Evolutionary conservation across 257 asterid species (phyloP), one percentile per base, ranked within the genome.

Genomic region (Prunella vulgaris): DNA sequence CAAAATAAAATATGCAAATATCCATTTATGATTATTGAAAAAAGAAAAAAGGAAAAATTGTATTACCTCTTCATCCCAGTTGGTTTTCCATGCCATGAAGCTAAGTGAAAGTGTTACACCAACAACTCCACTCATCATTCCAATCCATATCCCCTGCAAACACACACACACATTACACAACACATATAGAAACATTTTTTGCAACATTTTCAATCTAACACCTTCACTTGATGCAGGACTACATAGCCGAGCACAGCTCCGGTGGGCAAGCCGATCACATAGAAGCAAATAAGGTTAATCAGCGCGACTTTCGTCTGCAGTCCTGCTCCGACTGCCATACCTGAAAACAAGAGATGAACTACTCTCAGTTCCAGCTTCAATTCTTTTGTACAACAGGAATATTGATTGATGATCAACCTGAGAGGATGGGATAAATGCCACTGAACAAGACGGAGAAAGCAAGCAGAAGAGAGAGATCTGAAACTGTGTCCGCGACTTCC

Each of bases 41-140:
- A 4, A 28, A 4, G 5, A 28, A 28, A 28, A 28, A 28, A 3
- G 3, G 33, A 6, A 6, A 28, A 3, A 5, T 5, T 32, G 7
- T 32, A 2, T 51, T 76, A 86, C 95, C 89, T 86, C 87, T 61
- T 53, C 42, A 74, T 92, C 89, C 96, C 97, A 88, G 60, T 89
- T 69, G 24, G 98, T 92, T 69, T 63, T 89, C 92, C 94, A 87
- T 28, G 80, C 68, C 94, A 92, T 83, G 81, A 46, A 70, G 77
- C 79, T 44, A 5, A 85, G 75, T n/a, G 87, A 73, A 68, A 74
- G 56, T 1, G 88, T 76, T 63, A 79, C 84, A 68, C 80, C 52
- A 12, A 79, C 56, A 59, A 83, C 52, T 24, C 88, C 91, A 68
- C 78, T 25, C 1, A 78, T 75, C 85, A 85, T 76, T 64, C 91